Base-by-base conservation (phyloP, 2,329 filamentous ascomycete genomes). In the Penicillium hesseltinei region DNA sequence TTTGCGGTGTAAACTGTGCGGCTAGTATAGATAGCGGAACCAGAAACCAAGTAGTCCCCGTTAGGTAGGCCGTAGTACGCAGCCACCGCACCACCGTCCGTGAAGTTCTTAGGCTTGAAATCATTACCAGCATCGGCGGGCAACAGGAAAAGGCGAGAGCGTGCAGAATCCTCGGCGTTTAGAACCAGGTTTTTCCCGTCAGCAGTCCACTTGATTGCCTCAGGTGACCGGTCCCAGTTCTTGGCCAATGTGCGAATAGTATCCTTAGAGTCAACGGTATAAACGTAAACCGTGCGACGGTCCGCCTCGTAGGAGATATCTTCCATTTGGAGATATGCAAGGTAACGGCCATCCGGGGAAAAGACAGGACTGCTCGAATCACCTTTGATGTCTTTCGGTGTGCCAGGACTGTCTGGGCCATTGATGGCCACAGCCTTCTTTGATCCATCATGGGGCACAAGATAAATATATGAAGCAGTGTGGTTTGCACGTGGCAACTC, bases 391-490 rank as follows among this genome's bases (percentile, higher is more conserved):
- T 76, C 68, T 78, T 81, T 4, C 81, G 85, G 72, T 5, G 72
- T 73, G 8, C 62, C 66, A 9, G 66, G 54, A 29, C 68, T 70
- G 29, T 69, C 64, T 6, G 52, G 71, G 57, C 25, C 80, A 77
- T 60, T 85, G 73, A 70, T 81, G 69, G 53, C 73, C 21, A 66
- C 44, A 3, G 73, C 63, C 51, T 86, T 80, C 5, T 79, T 74
- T 68, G 88, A 92, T 4, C 81, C 83, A 49, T 80, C 77, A 33
- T 92, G 77, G 0, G 86, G 82, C 4, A 89, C 82, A 46, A 88
- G 84, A 73, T 94, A 96, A 33, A 95, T 82, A 68, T 94, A 89
- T 0, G 88, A 88, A 67, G 92, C 93, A 6, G 91, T 96, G 72
- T 89, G 85, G 56, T 89, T 82, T 39, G 75, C 72, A 35, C 71